Evolutionary conservation across 352 stramenopile genomes (phyloP), one percentile per base, ranked within the genome.

Genomic region (Phytophthora pisi): DNA sequence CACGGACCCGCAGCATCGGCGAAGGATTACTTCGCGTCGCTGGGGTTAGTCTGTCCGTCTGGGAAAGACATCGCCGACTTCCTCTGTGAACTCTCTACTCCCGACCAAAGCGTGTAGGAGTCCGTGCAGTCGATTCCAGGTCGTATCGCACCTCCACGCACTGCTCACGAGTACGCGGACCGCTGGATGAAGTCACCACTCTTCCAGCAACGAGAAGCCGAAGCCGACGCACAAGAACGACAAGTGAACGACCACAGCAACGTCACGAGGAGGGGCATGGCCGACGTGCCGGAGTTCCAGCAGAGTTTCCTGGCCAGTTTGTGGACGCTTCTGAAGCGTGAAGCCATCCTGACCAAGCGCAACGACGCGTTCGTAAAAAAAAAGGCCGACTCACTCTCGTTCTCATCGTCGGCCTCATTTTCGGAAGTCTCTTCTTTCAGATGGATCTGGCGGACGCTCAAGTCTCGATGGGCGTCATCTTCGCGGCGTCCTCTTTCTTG

Each of bases 401-500:
- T 30, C 20, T 81, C 10, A 64, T 89, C 42, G 79, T 86, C 31
- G 81, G 72, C 0, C 55, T 86, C 23, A 46, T 90, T 1, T 86
- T 79, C 61, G 68, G 70, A 6, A 72, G 50, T 26, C 56, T 83
- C 8, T 90, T 86, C 52, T 85, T 85, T 42, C 46, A 86, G 42
- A 65, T 85, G 23, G 70, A 87, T 18, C 20, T 70, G 3, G 57
- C 46, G 0, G 70, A 87, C 51, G 56, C 66, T 30, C 75, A 88
- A 38, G 67, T 84, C 16, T 52, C 90, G 3, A 75, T 96, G 31
- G 89, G 92, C 31, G 72, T 96, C 26, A 58, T 97, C 7, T 98
- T 97, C 53, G 74, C 89, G 52, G 76, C 68, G 11, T 69, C 95
- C 74, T 98, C 28, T 96, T 94, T 61, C 72, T 92, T 15, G 79